Evolutionary conservation across 2,329 filamentous ascomycete genomes (phyloP).

Genomic region (Dactylella cylindrospora): DNA sequence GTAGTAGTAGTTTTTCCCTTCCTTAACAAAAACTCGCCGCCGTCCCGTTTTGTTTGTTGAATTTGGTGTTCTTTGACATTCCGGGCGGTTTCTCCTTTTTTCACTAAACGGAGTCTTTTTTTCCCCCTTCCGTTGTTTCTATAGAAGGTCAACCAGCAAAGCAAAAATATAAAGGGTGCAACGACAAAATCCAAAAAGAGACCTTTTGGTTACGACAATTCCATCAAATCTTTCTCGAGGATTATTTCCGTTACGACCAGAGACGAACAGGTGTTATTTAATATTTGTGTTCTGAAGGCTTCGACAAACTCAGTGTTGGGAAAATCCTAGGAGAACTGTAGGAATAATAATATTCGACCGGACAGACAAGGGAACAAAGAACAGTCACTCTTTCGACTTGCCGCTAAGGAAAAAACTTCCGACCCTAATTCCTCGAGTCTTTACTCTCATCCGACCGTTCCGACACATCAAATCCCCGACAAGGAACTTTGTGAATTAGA

Average conservation of each 20-base stretch:
- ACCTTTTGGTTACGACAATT: not conserved
- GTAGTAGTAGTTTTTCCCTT: conserved; percentile 9
- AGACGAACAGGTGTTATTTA: not conserved
- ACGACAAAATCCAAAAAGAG: too few relatives aligned
- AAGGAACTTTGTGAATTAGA: not conserved
- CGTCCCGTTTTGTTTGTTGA: not conserved
- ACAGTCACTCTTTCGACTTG: not conserved
- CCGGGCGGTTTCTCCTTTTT: conserved; percentile 19
- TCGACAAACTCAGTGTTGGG: not conserved
- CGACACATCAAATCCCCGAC: conserved; percentile 5
- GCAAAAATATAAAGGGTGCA: conserved; percentile 7
- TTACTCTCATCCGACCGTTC: not conserved
- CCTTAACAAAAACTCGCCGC: not conserved
- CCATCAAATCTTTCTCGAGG: not conserved
- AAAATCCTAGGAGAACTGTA: not conserved
- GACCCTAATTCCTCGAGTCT: not conserved
- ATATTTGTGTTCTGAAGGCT: not conserved
- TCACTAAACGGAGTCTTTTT: conserved; percentile 25
- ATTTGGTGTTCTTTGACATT: not conserved
- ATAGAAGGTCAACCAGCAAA: not conserved
- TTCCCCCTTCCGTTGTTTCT: conserved; percentile 9
- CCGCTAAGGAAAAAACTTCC: not conserved
- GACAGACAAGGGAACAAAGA: not conserved
- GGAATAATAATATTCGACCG: not conserved
- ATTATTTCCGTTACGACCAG: conserved; percentile 1